Conservation (phyloP, 768 basidiomycete genomes). For the Mrakia hoshinonis region DNA sequence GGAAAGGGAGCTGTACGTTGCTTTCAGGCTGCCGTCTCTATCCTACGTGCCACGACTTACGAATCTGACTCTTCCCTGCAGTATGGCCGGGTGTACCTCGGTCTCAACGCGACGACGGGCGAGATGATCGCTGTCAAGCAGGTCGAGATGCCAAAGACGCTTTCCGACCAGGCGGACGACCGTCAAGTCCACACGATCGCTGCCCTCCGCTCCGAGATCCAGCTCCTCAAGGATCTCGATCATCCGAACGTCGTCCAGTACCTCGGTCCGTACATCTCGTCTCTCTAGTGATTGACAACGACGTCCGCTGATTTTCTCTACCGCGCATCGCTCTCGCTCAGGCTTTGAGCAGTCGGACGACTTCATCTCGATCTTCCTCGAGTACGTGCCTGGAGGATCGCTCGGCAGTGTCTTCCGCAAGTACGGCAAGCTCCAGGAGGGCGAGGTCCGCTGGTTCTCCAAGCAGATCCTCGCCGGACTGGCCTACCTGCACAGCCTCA, state of each 20-base stretch:
- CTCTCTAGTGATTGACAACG: constrained; percentile 57
- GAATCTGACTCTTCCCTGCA: not conserved
- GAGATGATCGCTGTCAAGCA: constrained; percentile 99
- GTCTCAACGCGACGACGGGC: constrained; percentile 87
- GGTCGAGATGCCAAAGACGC: constrained; percentile 86
- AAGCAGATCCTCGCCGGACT: constrained; percentile 82
- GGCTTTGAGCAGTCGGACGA: constrained; percentile 35
- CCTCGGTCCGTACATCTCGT: constrained; percentile 58
- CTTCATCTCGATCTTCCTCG: constrained; percentile 65
- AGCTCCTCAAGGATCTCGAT: constrained; percentile 89
- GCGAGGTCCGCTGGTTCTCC: constrained; percentile 63
- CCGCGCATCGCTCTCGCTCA: constrained; percentile 45
- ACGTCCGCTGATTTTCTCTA: constrained; percentile 36
- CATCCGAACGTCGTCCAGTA: constrained; percentile 97
- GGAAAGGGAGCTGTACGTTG: constrained; percentile 68
- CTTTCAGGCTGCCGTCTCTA: not conserved
- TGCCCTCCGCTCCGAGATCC: constrained; percentile 88
- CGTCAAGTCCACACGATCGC: constrained; percentile 78
- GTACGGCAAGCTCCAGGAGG: constrained; percentile 85
- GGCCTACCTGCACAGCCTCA: constrained; percentile 82
- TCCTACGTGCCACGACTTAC: not conserved
- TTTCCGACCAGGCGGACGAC: constrained; percentile 80
- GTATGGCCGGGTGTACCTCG: constrained; percentile 92
- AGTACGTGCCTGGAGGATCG: constrained; percentile 97
- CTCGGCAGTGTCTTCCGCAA: constrained; percentile 76